Evolutionary conservation across 2,329 filamentous ascomycete species (phyloP), one percentile per base, ranked within the genome.

Genomic region (Herpotrichia juniperi): DNA sequence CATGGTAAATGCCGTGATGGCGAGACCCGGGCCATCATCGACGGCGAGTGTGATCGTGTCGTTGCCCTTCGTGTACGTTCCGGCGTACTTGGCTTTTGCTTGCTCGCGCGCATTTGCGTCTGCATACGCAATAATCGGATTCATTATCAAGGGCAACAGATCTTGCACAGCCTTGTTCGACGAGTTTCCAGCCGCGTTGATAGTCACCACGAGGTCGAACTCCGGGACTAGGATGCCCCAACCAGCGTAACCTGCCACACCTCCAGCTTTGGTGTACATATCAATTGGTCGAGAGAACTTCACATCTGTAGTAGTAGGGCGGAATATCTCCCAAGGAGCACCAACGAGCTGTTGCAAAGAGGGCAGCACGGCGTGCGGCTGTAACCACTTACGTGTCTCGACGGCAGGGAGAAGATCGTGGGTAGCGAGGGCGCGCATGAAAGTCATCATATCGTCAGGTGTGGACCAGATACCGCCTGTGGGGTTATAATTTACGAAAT

Each of bases 381-480:
- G 57, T 21, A 69, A 45, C 66, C 64, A 69, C 4, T 44, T 48
- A 1, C 64, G 57, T 3, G 62, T 59, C 16, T 52, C 40, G 3
- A 49, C 46, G 21, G 57, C 51, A 7, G 48, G 45, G 16, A 67
- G 60, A 1, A 66, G 43, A 14, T 59, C 40, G 24, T 59, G 24
- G 2, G 58, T 49, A 4, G 59, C 54, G 2, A 68, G 54, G 1
- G 59, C 56, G 25, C 61, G 56, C 10, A 63, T 48, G n/a, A 62
- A 58, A 2, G 34, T 51, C 14, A 65, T 50, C 24, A 67, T 49
- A 6, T 66, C 60, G 22, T 57, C 58, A 1, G 65, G 56, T 9
- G 65, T 69, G 2, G 57, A 62, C 66, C 65, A 69, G 1, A 68
- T 49, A 9, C 66, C 65, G 8, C 65, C 63, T 2, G 57, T 57